phyloP scores from a whole-genome alignment of 257 asterid genomes.

The Mentha longifolia region DNA sequence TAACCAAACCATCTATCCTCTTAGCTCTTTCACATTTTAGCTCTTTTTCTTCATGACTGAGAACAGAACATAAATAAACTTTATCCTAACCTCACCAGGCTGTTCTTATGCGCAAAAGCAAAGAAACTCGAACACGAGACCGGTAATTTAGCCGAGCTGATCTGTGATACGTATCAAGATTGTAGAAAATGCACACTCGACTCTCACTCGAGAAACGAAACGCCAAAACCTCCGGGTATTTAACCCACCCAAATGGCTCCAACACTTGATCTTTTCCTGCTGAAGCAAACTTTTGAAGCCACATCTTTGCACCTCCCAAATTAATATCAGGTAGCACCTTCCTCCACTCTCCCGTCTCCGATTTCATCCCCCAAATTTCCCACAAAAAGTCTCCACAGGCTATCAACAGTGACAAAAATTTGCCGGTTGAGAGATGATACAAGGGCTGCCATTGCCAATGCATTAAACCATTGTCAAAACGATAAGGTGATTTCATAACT shows the following conservation, averaged over 20 bases:
- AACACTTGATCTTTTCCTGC: background rate
- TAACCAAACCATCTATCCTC: no score
- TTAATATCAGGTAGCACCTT: background rate
- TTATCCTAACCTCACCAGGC: background rate
- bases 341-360: constrained; percentile 24
- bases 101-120: background rate
- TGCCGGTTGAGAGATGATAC: background rate
- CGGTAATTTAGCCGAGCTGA: background rate
- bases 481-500: no score
- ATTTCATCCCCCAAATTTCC: constrained; percentile 27
- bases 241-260: no score
- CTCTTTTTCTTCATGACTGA: no score
- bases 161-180: background rate
- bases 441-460: no score
- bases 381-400: background rate
- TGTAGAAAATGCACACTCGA: background rate
- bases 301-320: background rate
- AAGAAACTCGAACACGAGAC: background rate
- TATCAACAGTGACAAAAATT: background rate
- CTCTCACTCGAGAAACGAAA: no score
- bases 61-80: background rate
- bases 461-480: no score
- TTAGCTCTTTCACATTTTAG: no score
- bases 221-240: no score
- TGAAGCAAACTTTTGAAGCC: background rate